A percentile compares a stretch with the other conserved stretches of the same genome.
Conservation (phyloP, 371 early-diverging fungal genomes). For the Mortierella polycephala region DNA sequence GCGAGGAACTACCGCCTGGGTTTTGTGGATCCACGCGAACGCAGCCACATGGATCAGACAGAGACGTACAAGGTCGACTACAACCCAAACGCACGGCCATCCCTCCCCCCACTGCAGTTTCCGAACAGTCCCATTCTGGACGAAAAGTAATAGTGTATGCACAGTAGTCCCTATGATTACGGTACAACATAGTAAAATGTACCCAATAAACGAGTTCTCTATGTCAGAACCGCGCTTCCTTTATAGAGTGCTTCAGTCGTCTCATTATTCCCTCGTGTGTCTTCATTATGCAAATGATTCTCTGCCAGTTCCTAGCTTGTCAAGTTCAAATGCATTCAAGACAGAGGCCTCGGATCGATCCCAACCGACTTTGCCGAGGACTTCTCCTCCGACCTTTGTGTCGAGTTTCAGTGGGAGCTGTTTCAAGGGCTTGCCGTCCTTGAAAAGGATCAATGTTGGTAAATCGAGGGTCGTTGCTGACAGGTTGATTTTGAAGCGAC, state of each 20-base stretch:
- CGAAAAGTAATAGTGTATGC: conserved; percentile 20
- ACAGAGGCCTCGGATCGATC: conserved; percentile 49
- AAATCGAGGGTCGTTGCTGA: conserved; percentile 45
- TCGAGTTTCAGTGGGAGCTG: conserved; percentile 38
- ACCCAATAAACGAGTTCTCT: too few relatives aligned
- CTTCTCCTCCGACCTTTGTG: conserved; percentile 38
- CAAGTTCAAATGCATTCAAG: conserved; percentile 34
- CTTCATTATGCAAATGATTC: conserved; percentile 41
- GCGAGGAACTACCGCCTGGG: conserved; percentile 38
- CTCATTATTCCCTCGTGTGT: too few relatives aligned
- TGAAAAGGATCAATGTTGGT: conserved; percentile 44
- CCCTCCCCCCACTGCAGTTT: conserved; percentile 34
- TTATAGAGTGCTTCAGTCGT: too few relatives aligned
- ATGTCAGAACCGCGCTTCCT: too few relatives aligned
- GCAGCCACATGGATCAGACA: conserved; percentile 27
- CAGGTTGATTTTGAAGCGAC: conserved; percentile 41
- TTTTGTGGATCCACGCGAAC: conserved; percentile 45
- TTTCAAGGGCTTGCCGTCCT: conserved; percentile 41
- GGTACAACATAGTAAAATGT: too few relatives aligned
- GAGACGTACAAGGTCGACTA: conserved; percentile 37
- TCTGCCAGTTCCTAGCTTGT: conserved; percentile 33
- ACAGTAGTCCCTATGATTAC: neutral
- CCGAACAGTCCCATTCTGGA: conserved; percentile 38
- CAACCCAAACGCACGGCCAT: neutral
- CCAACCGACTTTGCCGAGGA: conserved; percentile 53